Percentiles rank a stretch among this genome's conserved stretches.
Conservation (phyloP, 176 grass and related monocot genomes). For the Tillandsia fasciculata region DNA sequence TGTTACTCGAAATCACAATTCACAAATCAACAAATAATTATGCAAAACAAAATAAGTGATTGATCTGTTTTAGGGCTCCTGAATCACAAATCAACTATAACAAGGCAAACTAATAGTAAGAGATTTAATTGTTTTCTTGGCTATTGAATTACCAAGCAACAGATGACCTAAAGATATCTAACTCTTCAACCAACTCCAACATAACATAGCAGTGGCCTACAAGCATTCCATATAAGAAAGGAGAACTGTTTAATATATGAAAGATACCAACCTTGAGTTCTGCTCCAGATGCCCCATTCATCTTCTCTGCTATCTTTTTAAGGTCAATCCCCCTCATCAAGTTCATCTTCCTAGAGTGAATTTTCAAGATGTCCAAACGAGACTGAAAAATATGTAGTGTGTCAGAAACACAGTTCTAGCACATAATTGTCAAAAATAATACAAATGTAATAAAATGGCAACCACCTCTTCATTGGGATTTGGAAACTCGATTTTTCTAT, state of each 20-base stretch:
- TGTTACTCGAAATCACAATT: background rate
- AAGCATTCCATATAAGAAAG: too few relatives aligned
- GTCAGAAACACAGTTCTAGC: background rate
- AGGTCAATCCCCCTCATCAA: constrained; percentile 29
- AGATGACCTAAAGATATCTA: too few relatives aligned
- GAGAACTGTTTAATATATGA: background rate
- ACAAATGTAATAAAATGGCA: background rate
- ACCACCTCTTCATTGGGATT: constrained; percentile 64
- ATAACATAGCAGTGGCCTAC: too few relatives aligned
- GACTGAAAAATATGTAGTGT: constrained; percentile 12
- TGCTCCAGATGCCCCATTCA: constrained; percentile 70
- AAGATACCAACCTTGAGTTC: constrained; percentile 56
- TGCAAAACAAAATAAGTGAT: too few relatives aligned
- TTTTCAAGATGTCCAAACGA: constrained; percentile 25
- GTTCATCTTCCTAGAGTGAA: constrained; percentile 30
- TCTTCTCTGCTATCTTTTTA: constrained; percentile 65
- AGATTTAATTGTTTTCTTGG: too few relatives aligned
- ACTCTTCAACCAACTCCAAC: too few relatives aligned
- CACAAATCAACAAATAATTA: too few relatives aligned
- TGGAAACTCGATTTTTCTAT: constrained; percentile 81
- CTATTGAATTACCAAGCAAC: too few relatives aligned
- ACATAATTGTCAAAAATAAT: background rate
- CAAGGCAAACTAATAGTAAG: too few relatives aligned
- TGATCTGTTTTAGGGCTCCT: too few relatives aligned
- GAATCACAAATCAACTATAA: too few relatives aligned